Evolutionary conservation across 2,329 filamentous ascomycete species (phyloP), one percentile per base, ranked within the genome.

Genomic region (Cladosporium sp.): DNA sequence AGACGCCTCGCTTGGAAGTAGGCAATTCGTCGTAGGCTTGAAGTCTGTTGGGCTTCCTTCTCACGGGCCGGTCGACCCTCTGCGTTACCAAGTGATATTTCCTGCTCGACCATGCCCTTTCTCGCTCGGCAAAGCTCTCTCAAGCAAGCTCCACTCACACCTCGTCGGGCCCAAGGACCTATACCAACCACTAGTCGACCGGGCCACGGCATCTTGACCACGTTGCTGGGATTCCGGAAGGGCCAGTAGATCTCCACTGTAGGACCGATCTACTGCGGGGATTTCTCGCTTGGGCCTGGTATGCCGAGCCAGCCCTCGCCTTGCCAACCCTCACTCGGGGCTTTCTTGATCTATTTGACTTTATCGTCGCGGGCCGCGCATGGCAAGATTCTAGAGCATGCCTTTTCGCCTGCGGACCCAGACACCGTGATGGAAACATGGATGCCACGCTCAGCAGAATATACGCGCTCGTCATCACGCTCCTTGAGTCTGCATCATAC

Each of bases 11-110:
- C 45, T 40, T 48, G 27, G 9, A 9, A 27, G 22, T 9, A 27
- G 9, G 22, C 9, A 15, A 38, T 38, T 13, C 36, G 18, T 38
- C 27, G 36, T 35, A 5, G 45, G 45, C 45, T 48, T 30, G 36
- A 39, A 48, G 45, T 48, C 45, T 48, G 36, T 40, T 48, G 45
- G 30, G 36, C 16, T 18, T 38, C 27, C n/a, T 47, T 12, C 36
- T 33, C n/a, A 13, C 45, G 45, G 45, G n/a, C 43, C 43, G 35
- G 43, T 9, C 43, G 15, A 5, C 8, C 39, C 25, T 16, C 32
- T 15, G 11, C 11, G 27, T 12, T 13, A 12, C n/a, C 30, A n/a
- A 35, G 12, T 35, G 32, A n/a, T 16, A 9, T 27, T 27, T 27
- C 9, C 22, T 9, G 9, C 4, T 5, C 22, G 22, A n/a, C 22